Evolutionary conservation across 768 basidiomycete species (phyloP).

Genomic region (Lactifluus volemus): DNA sequence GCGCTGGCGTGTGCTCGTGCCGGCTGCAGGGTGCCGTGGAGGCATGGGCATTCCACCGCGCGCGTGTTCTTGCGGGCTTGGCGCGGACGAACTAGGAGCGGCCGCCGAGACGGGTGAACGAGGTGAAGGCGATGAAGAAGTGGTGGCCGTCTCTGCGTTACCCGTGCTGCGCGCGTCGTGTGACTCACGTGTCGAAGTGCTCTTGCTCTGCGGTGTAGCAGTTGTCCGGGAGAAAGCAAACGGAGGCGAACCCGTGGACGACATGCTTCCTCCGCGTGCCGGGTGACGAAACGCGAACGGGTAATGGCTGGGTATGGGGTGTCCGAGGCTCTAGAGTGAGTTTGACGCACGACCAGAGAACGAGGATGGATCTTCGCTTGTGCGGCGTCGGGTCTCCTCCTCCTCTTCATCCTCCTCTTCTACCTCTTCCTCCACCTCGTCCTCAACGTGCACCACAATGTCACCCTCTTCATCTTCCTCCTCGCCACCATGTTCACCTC

Average conservation of each 20-base stretch:
- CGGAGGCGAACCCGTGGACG: constrained; percentile 24
- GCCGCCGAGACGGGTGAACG: constrained; percentile 46
- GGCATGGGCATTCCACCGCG: no score
- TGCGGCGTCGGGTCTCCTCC: constrained; percentile 20
- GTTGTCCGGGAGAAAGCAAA: no score
- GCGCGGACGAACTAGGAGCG: no score
- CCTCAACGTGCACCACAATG: constrained; percentile 12
- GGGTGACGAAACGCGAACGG: no score
- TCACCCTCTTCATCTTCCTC: constrained; percentile 29
- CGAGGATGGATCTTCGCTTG: constrained; percentile 40
- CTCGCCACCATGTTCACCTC: constrained; percentile 9
- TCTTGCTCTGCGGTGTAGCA: no score
- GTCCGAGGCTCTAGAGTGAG: no score
- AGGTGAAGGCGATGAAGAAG: constrained; percentile 28
- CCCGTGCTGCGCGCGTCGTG: constrained; percentile 32
- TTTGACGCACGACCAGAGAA: constrained; percentile 33
- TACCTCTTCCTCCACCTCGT: constrained; percentile 34
- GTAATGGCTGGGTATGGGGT: no score
- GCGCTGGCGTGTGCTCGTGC: no score
- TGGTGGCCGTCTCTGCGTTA: constrained; percentile 20
- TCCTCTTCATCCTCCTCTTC: constrained; percentile 33
- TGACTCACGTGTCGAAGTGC: constrained; percentile 33
- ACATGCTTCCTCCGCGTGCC: constrained; percentile 20
- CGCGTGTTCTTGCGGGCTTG: no score
- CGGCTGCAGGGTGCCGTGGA: no score